A percentile compares a stretch with the other conserved stretches of the same genome.
phyloP scores from a whole-genome alignment of 2,329 filamentous ascomycete species.

The Arthrinium phaeospermum region DNA sequence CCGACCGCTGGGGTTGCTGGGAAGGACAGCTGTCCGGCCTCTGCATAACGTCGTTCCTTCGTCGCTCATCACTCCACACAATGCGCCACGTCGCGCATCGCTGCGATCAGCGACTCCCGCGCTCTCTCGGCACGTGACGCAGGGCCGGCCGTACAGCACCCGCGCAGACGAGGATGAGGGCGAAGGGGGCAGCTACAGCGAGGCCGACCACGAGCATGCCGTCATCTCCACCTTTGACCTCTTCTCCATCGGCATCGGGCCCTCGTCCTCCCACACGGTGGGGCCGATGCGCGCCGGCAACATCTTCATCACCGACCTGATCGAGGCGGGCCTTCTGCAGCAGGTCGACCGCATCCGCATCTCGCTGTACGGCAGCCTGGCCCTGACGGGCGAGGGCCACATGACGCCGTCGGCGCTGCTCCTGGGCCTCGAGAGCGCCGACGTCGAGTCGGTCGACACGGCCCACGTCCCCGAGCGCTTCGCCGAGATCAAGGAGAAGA shows the following conservation, averaged over 20 bases:
- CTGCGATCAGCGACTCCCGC: neutral
- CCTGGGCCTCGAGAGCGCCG: constrained; percentile 54
- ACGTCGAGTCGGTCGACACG: constrained; percentile 57
- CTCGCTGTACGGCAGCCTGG: constrained; percentile 55
- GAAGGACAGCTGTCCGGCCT: neutral
- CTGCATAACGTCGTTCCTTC: neutral
- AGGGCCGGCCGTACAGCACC: constrained; percentile 2
- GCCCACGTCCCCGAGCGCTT: constrained; percentile 54
- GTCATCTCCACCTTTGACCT: constrained; percentile 59
- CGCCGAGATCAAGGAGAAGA: constrained; percentile 50
- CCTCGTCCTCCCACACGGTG: constrained; percentile 57
- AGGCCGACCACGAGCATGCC: constrained; percentile 56
- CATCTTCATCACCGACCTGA: constrained; percentile 55
- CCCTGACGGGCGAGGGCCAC: constrained; percentile 56
- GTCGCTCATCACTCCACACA: neutral
- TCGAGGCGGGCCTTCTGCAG: constrained; percentile 50
- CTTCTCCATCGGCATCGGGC: constrained; percentile 58
- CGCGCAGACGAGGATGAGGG: constrained; percentile 38
- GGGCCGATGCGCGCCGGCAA: constrained; percentile 58
- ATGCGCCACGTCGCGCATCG: neutral
- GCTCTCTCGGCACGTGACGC: neutral
- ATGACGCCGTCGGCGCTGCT: constrained; percentile 58
- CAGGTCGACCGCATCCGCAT: constrained; percentile 54
- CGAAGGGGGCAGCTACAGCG: constrained; percentile 50
- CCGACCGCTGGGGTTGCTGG: neutral